phyloP scores from a whole-genome alignment of 176 grass and related monocot species.

The Otatea glauca region DNA sequence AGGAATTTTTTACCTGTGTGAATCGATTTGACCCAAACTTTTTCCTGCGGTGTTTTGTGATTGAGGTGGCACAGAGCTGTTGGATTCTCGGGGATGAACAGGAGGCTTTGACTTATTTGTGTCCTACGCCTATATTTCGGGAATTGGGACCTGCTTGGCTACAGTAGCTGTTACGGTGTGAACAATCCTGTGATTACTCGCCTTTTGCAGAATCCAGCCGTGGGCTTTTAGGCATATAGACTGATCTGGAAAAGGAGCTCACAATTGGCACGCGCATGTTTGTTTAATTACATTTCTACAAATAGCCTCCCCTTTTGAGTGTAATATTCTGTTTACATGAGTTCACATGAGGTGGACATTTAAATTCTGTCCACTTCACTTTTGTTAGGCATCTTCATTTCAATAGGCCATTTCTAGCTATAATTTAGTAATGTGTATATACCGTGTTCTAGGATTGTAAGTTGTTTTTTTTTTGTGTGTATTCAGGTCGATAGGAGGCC shows the following conservation, averaged over 20 bases:
- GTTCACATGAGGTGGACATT: slow-evolving; percentile 41
- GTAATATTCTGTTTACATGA: slow-evolving; percentile 51
- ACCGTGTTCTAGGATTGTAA: slow-evolving; percentile 22
- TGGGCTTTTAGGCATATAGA: slow-evolving; percentile 35
- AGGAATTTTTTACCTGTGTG: slow-evolving; percentile 38
- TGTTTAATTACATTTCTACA: slow-evolving; percentile 33
- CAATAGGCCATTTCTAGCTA: slow-evolving; percentile 28
- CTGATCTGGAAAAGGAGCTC: slow-evolving; percentile 33
- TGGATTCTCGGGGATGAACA: slow-evolving; percentile 41
- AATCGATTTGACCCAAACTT: slow-evolving; percentile 25
- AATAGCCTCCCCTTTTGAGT: slow-evolving; percentile 31
- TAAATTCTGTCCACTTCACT: slow-evolving; percentile 34
- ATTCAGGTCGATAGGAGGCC: slow-evolving; percentile 62
- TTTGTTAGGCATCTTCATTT: slow-evolving; percentile 49
- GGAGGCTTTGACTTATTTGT: slow-evolving; percentile 34
- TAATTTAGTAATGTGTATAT: slow-evolving; percentile 21
- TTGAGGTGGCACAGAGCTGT: slow-evolving; percentile 43
- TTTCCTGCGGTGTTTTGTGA: slow-evolving; percentile 33
- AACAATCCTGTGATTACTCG: slow-evolving; percentile 31
- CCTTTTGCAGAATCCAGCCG: slow-evolving; percentile 30
- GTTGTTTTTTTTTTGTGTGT: slow-evolving; percentile 6
- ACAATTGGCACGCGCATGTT: slow-evolving; percentile 9
- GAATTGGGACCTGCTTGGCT: slow-evolving; percentile 18
- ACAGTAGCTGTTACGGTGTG: slow-evolving; percentile 25
- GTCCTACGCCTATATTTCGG: not conserved